Percentiles rank a stretch among this genome's conserved stretches.
Evolutionary conservation across 441 rosid genomes (phyloP).

Genomic region (Euphorbia corollata): DNA sequence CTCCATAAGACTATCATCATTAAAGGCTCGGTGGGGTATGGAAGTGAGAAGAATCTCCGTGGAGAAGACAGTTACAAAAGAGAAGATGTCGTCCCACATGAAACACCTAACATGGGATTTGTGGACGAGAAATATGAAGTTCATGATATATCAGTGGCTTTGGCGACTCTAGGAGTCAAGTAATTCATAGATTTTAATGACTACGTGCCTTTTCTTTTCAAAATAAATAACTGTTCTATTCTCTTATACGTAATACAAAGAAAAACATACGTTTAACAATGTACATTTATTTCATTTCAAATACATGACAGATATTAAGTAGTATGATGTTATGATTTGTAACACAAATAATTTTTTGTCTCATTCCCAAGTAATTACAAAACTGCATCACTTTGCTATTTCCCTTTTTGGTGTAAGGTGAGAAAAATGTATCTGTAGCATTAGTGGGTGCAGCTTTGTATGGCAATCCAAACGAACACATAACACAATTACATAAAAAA

Average conservation of each 20-base stretch:
- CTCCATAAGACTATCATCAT: slow-evolving; percentile 61
- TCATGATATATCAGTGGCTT: slow-evolving; percentile 40
- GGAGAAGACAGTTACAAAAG: slow-evolving; percentile 52
- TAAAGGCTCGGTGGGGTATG: slow-evolving; percentile 45
- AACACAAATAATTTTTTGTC: background rate
- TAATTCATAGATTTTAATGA: slow-evolving; percentile 19
- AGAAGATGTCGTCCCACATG: slow-evolving; percentile 48
- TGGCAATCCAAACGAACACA: background rate
- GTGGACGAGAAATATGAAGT: slow-evolving; percentile 37
- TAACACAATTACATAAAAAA: background rate
- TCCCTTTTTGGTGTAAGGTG: background rate
- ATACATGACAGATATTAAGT: background rate
- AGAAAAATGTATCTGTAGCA: background rate
- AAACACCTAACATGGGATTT: slow-evolving; percentile 41
- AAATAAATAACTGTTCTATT: slow-evolving; percentile 13
- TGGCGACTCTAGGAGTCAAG: slow-evolving; percentile 44
- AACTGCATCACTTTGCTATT: background rate
- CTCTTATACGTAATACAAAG: slow-evolving; percentile 2
- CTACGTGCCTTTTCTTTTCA: slow-evolving; percentile 4
- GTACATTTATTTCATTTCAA: background rate
- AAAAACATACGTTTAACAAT: slow-evolving; percentile 3
- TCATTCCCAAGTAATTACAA: slow-evolving; percentile 4
- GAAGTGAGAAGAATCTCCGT: slow-evolving; percentile 54
- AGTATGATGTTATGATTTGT: slow-evolving; percentile 8
- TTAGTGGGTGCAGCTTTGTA: background rate